These are phyloP conservation scores for Arthrobotrys musiformis DNA, from an alignment of 2,329 filamentous ascomycete species.

Conservation along the genomic window DNA sequence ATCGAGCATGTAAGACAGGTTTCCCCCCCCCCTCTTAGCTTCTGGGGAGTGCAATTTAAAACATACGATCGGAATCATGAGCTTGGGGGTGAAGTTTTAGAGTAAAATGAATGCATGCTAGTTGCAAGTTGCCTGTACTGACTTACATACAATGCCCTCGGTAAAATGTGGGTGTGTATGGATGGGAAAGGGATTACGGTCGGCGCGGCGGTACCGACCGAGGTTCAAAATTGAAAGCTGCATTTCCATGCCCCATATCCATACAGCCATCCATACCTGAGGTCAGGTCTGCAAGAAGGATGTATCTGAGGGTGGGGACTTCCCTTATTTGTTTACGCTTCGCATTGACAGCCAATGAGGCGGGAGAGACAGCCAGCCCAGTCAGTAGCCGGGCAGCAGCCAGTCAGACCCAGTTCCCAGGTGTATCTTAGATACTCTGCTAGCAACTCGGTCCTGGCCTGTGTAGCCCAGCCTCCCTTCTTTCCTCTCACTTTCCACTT, in stretches of 20 bases:
- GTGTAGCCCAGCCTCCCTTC: slow-evolving; percentile 53
- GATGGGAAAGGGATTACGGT: neutral
- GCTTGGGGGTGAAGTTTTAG: neutral
- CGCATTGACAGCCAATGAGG: slow-evolving; percentile 48
- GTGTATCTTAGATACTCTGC: too few relatives aligned
- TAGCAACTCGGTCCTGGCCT: too few relatives aligned
- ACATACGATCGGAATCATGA: slow-evolving; percentile 5
- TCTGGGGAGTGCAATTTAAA: neutral
- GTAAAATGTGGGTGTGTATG: neutral
- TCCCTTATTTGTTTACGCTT: slow-evolving; percentile 52
- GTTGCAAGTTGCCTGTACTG: too few relatives aligned
- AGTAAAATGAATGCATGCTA: neutral
- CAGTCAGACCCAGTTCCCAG: neutral
- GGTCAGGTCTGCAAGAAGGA: neutral
- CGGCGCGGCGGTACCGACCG: slow-evolving; percentile 46
- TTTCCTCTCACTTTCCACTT: slow-evolving; percentile 26
- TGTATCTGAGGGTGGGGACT: slow-evolving; percentile 13
- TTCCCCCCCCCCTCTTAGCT: neutral
- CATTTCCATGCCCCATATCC: neutral
- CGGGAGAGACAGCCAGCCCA: neutral
- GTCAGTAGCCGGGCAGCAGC: too few relatives aligned
- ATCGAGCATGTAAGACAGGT: neutral
- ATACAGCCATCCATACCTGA: neutral
- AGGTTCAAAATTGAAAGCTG: slow-evolving; percentile 46
- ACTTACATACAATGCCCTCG: neutral